Base-by-base conservation (phyloP, 2,329 filamentous ascomycete species). In the Aspergillus sp. region DNA sequence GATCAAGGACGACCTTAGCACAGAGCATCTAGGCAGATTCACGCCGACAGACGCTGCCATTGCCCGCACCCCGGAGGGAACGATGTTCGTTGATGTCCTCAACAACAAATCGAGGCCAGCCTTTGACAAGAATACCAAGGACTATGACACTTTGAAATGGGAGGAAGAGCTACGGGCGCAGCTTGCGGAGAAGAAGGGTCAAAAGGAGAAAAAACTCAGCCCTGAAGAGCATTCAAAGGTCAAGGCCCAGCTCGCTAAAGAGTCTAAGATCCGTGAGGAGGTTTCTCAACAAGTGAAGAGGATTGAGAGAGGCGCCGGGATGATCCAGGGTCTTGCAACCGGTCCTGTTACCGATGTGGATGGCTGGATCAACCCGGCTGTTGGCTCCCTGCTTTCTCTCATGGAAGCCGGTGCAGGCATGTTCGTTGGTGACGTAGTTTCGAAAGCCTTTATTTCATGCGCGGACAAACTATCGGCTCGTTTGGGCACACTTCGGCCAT, bases 121-220 rank as follows among this genome's bases (percentile, higher is more conserved):
- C 2, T 82, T 88, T 3, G 85, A 89, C 68, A 97, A 95, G 70
- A 95, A 88, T 59, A 84, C 81, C 42, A 96, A 94, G 65, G 93
- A 97, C 63, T 95, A 96, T 58, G 88, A 98, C 57, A 94, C 88
- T 1, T 69, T 96, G 36, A 96, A 95, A 67, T 98, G 94, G 93
- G 93, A 98, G 67, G 86, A 91, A 64, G 93, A 98, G 53, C 76
- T 98, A 5, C 79, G 90, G 48, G 78, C 81, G 35, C 88, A 96
- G 58, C 70, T 98, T 36, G 89, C 90, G n/a, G 78, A 87, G 62
- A 98, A 97, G 73, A 95, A 91, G 66, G 91, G 91, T 1, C 66
- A 71, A 41, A 81, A 86, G 50, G 82, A 88, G 57, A 91, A 89
- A 72, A 98, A 96, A 69, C 80, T 97, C 7, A 93, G 88, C 0